Conservation (phyloP, 2,329 filamentous ascomycete genomes). For the Onygenales sp. region DNA sequence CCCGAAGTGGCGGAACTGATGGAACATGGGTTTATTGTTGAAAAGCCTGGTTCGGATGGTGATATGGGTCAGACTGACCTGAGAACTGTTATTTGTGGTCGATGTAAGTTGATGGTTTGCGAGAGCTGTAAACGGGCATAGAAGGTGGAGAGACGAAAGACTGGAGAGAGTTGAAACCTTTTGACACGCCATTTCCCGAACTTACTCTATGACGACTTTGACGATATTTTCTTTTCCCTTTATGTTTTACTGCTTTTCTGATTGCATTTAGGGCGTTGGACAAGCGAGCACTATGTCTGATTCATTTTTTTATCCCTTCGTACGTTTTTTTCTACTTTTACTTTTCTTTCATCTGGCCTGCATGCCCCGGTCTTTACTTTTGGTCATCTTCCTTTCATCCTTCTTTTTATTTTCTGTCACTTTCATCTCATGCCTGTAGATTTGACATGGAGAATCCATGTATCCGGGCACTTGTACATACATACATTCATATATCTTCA, state of each 20-base stretch:
- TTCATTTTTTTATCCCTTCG: background rate
- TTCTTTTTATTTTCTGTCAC: background rate
- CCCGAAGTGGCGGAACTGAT: conserved; percentile 5
- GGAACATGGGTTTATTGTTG: conserved; percentile 6
- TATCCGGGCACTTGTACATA: too few species aligned
- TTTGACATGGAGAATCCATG: too few species aligned
- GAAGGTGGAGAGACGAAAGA: background rate
- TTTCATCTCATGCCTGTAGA: too few species aligned
- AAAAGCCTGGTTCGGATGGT: background rate
- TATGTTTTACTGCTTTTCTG: background rate
- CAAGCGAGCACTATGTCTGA: background rate
- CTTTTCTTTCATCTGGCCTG: background rate
- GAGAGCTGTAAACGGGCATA: background rate
- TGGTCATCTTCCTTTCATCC: background rate
- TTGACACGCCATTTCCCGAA: background rate
- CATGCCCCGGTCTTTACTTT: background rate
- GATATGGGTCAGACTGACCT: background rate
- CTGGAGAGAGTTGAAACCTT: background rate
- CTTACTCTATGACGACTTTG: background rate
- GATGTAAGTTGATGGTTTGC: conserved; percentile 1
- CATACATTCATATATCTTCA: too few species aligned
- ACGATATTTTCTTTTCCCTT: background rate
- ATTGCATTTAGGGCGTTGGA: background rate
- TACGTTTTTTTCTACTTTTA: background rate
- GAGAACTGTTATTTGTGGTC: background rate